Base-by-base conservation (phyloP, 306 rosid species). In the Cucumis hystrix region DNA sequence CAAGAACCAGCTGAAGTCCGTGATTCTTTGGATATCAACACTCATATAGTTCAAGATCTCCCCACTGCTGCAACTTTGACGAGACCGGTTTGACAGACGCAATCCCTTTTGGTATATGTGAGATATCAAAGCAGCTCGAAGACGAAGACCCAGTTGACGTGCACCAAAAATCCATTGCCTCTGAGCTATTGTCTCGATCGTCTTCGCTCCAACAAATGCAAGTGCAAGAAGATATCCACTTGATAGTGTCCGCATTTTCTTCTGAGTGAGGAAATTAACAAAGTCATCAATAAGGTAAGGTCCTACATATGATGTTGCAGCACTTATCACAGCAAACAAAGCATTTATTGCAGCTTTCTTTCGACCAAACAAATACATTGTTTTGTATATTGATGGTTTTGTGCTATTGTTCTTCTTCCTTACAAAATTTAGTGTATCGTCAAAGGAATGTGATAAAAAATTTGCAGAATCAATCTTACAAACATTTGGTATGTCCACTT, bases 81-180 rank as follows among this genome's bases (percentile, higher is more conserved):
- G 90, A 25, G 98, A 83, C 75, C 73, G 81, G 69, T 88, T 86
- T 0, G 98, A 95, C 60, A 95, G 78, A 79, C 78, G 76, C 30
- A 95, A 43, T 35, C 97, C 98, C 82, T 95, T 95, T 55, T 88
- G 85, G 67, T 92, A 95, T 37, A 92, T 89, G 39, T 83, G 97
- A 9, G 96, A 81, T 81, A 90, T 90, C 84, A 95, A 65, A 16
- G 97, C 93, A 1, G 88, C 95, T 82, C 98, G 88, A 7, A 95
- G 95, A 70, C 89, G 92, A 57, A 92, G 97, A 79, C 98, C 97
- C 74, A 92, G 83, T n/a, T 87, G 97, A 39, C 97, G 89, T 23
- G 98, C 98, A 17, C 98, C 96, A 4, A 95, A 95, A 76, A 92
- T 88, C 98, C 98, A 92, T 64, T 95, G 98, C 80, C 98, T 92